phyloP scores from a whole-genome alignment of 495 filamentous ascomycete species.

The Xylaria acuta region DNA sequence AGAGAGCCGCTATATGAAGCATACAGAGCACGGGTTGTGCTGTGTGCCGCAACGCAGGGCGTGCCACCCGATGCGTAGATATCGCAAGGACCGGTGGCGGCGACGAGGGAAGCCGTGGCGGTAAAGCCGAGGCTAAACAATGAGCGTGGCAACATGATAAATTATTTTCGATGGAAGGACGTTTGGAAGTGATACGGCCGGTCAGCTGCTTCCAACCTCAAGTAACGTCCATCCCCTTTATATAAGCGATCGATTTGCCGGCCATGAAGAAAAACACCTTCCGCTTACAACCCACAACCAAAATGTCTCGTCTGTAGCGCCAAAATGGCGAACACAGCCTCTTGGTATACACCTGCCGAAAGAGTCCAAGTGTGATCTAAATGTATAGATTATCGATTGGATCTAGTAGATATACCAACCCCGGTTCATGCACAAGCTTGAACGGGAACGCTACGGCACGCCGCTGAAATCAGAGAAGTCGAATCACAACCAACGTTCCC shows the following conservation, averaged over 20 bases:
- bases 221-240: not conserved
- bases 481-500: conserved; percentile 5
- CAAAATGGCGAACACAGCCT: conserved; percentile 10
- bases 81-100: conserved; percentile 58
- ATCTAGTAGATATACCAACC: conserved; percentile 1
- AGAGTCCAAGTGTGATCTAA: not conserved
- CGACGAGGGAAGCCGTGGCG: conserved; percentile 47
- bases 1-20: conserved; percentile 54
- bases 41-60: conserved; percentile 18
- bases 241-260: not conserved
- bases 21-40: conserved; percentile 45
- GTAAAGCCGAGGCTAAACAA: conserved; percentile 41
- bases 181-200: not conserved
- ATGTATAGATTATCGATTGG: not conserved
- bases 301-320: not conserved
- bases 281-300: conserved; percentile 6
- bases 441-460: not conserved
- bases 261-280: not conserved
- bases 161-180: not conserved
- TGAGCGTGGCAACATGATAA: not conserved
- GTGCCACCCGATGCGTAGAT: conserved; percentile 47
- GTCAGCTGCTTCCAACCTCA: not conserved
- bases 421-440: not conserved
- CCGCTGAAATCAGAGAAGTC: not conserved
- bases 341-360: conserved; percentile 1